Base-by-base conservation (phyloP, 805 yeast genomes). In the Blastobotrys robertii region DNA sequence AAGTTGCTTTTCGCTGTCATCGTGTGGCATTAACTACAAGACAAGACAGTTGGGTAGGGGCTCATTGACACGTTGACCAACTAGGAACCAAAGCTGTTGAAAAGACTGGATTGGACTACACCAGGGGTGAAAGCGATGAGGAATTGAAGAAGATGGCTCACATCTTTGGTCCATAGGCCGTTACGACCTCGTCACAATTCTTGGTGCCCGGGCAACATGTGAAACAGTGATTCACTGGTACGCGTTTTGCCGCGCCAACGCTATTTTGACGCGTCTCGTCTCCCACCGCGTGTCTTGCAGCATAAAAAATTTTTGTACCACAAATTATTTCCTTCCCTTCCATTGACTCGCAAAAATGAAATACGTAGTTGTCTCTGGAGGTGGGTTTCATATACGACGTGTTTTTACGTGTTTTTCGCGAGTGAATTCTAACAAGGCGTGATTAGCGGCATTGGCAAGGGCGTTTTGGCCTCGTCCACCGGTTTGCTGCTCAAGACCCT, bases 311-410 rank as follows among this genome's bases (percentile, higher is more conserved):
- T 35, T 31, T 31, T 31, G 12, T 31, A 12, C 30, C 31, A 19
- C 11, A 30, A 28, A 29, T 44, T 35, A 34, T 31, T 38, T 29
- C 38, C 34, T 10, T 35, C 29, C 30, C 35, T 25, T 32, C 44
- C 38, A 32, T 34, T 34, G 12, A 29, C 30, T 19, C 8, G 16
- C 16, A 12, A 31, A 30, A 35, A 90, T 92, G 97, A 92, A 92
- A 69, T 92, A 87, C 95, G 97, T 92, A 58, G 94, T 92, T 58
- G 98, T 92, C 38, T 88, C 97, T 46, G 98, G 98, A 65, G 98
- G 63, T 59, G 43, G 32, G 62, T 48, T 46, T 34, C 29, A 39
- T 37, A 35, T 41, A 25, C n/a, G 42, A 16, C 42, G 30, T n/a
- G 12, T 12, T 8, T 10, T 42, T 8, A 36, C 32, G n/a, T 38